A percentile compares a stretch with the other conserved stretches of the same genome.
phyloP scores from a whole-genome alignment of 192 early-diverging fungal species.

The Diversispora epigaea region DNA sequence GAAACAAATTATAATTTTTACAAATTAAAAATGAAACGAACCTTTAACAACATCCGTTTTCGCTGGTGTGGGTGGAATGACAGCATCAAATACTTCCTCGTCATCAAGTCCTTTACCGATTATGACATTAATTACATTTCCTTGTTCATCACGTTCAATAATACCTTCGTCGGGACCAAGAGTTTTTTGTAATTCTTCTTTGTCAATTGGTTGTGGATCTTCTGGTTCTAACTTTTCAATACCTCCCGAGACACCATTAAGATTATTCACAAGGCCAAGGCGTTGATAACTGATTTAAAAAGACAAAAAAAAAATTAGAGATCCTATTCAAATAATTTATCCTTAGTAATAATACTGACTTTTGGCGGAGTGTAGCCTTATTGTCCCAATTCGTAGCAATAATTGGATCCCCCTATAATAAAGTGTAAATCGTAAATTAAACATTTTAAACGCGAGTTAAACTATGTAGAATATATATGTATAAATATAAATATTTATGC shows the following conservation, averaged over 20 bases:
- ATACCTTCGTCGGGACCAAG: constrained; percentile 68
- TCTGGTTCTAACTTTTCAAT: constrained; percentile 39
- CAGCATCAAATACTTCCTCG: constrained; percentile 46
- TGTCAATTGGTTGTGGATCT: constrained; percentile 49
- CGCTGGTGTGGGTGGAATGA: constrained; percentile 46
- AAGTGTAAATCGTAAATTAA: background rate
- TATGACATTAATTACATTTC: constrained; percentile 70
- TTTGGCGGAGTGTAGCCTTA: constrained; percentile 64
- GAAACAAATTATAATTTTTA: background rate
- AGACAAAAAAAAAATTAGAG: background rate
- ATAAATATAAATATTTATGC: background rate
- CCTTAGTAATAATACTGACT: constrained; percentile 42
- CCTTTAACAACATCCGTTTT: constrained; percentile 60
- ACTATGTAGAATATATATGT: background rate
- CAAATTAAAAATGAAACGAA: background rate
- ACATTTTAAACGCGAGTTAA: background rate
- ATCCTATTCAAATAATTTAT: background rate
- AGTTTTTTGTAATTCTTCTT: constrained; percentile 55
- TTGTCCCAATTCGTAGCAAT: constrained; percentile 71
- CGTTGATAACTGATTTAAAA: constrained; percentile 54
- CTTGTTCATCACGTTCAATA: constrained; percentile 79
- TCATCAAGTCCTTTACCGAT: constrained; percentile 47
- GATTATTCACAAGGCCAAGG: constrained; percentile 63
- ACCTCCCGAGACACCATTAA: constrained; percentile 69
- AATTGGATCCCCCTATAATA: constrained; percentile 51